Evolutionary conservation across 768 basidiomycete genomes (phyloP), one percentile per base, ranked within the genome.

Genomic region (Lactifluus hygrophoroides): DNA sequence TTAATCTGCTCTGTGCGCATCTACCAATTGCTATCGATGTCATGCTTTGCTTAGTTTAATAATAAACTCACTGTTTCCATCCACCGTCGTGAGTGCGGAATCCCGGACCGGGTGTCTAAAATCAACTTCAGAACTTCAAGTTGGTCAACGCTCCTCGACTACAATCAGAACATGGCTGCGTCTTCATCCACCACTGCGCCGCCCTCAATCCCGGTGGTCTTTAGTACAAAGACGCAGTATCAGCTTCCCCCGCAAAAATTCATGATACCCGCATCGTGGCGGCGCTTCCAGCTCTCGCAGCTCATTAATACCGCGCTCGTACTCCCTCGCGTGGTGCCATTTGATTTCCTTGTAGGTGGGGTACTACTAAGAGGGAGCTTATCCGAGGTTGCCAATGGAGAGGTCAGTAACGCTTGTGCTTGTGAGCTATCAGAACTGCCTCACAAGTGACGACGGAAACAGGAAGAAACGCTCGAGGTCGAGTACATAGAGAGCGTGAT

Each of bases 211-310:
- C 81, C 87, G 0, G 83, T 84, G 35, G 70, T 92, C 2, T 86
- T 90, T 66, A 86, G 83, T 17, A 92, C 90, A 0, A 77, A 84
- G 54, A 82, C 86, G 0, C 73, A 74, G 2, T 90, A 93, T 70
- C 77, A 82, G 11, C 80, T 95, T 13, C 93, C 88, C 0, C 78
- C 84, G 1, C 90, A 94, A 70, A 92, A 91, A 67, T 97, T 92
- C 69, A 85, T 96, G 83, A 86, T 98, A 16, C 95, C 96, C 2
- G 77, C 84, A 1, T 74, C 81, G 70, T 98, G 94, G 94, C 82
- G 80, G 57, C 84, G 95, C n/a, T 98, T 89, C 71, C 95, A 97
- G 66, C 86, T 99, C 32, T 97, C 94, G 1, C 93, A 97, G 60
- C 85, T 98, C 43, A 84, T 99, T 58, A 99, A 99, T 75, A 96